These are phyloP conservation scores for Aspergillus sp. DNA, from an alignment of 2,329 filamentous ascomycete species.

Conservation along the genomic window DNA sequence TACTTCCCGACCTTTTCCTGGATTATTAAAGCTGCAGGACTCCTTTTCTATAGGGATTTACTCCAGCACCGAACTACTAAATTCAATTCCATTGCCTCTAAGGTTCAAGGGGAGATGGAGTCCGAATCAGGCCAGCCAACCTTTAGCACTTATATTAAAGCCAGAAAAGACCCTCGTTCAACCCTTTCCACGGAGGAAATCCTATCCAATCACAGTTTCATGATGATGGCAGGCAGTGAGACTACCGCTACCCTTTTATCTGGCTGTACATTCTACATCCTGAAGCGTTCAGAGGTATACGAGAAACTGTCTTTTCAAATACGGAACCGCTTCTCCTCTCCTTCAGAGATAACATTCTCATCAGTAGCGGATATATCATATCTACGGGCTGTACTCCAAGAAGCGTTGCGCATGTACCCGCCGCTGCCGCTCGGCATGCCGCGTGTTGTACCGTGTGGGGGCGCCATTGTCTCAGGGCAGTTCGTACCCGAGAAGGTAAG, in stretches of 20 bases:
- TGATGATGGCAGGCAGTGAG: conserved; percentile 43
- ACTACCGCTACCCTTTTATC: conserved; percentile 40
- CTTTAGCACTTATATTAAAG: conserved; percentile 36
- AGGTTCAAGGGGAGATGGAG: conserved; percentile 21
- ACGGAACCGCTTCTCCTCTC: conserved; percentile 10
- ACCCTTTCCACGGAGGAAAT: conserved; percentile 30
- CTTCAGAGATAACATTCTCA: conserved; percentile 30
- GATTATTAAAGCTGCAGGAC: conserved; percentile 4
- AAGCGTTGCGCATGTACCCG: conserved; percentile 39
- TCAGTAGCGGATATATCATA: conserved; percentile 27
- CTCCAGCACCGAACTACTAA: no score
- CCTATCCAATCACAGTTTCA: conserved; percentile 28
- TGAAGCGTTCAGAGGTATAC: conserved; percentile 17
- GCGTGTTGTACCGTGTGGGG: conserved; percentile 28
- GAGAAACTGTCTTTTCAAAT: conserved; percentile 13
- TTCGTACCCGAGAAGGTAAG: conserved; percentile 27
- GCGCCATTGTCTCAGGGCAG: conserved; percentile 30
- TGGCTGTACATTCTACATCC: conserved; percentile 32
- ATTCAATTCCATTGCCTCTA: conserved; percentile 11
- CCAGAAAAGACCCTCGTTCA: conserved; percentile 24
- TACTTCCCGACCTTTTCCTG: conserved; percentile 12
- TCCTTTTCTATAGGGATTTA: conserved; percentile 8
- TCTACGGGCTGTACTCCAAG: conserved; percentile 36
- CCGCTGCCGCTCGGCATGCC: conserved; percentile 33
- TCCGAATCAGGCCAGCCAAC: conserved; percentile 25